Base-by-base conservation (phyloP, 2,329 filamentous ascomycete genomes). In the Shiraia sp. region DNA sequence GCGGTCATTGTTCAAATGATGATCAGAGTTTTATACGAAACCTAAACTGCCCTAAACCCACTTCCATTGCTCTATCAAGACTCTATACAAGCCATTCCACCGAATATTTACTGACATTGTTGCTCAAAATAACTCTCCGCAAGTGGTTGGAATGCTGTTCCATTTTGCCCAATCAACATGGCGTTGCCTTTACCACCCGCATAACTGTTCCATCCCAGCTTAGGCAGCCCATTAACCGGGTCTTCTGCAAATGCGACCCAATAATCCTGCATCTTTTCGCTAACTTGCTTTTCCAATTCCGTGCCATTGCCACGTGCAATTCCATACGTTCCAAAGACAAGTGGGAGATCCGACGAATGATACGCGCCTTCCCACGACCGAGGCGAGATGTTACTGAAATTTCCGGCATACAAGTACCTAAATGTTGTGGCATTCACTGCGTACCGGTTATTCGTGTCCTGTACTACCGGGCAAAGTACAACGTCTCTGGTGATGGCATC, bases 321-420 rank as follows among this genome's bases (percentile, higher is more conserved):
- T 6, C 48, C 51, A 40, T 63, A 58, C 2, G 69, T 65, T 6
- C 68, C 69, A 36, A 72, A 70, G 7, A 70, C 48, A 23, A 71
- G 45, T 5, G 60, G 58, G 5, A 70, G 53, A 19, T 71, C 68
- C 6, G 60, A 51, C 10, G 53, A 57, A 40, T 72, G 68, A 33
- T 66, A 71, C 6, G 68, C 65, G 3, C 64, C 68, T 32, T 66
- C 28, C 68, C 67, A 71, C 27, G 51, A 56, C 10, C 47, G 51
- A 2, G 65, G 67, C 1, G 61, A 41, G 16, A 69, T 60, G 45
- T 70, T 69, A 35, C 49, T 58, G 35, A 68, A 69, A 36, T 68
- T 68, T 1, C 68, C 69, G 4, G 51, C 59, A 32, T 68, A 73
- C 10, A 66, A 54, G 36, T 69, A 72, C 33, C 69, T 65, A 48